phyloP scores from a whole-genome alignment of 2,329 filamentous ascomycete genomes.

The Calonectria pteridis region DNA sequence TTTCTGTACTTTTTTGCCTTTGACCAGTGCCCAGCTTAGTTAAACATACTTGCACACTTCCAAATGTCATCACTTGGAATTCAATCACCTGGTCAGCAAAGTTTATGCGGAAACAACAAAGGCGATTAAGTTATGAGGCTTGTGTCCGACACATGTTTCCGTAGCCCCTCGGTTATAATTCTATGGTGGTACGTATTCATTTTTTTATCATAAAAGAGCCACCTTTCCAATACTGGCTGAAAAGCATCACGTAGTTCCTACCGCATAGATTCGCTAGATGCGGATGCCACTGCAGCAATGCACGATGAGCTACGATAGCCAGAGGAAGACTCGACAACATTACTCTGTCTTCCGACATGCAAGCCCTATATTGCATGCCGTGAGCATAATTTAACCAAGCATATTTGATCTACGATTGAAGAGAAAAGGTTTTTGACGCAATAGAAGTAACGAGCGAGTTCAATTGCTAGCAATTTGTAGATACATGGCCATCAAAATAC shows the following conservation, averaged over 20 bases:
- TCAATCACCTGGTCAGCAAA: too few species aligned
- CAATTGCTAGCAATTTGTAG: background rate
- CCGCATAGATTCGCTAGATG: background rate
- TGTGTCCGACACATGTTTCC: background rate
- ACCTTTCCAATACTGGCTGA: background rate
- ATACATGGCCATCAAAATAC: background rate
- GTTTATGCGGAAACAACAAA: background rate
- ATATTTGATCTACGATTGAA: background rate
- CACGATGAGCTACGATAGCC: background rate
- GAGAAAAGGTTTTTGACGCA: background rate
- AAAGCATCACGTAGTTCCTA: background rate
- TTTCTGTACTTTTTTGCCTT: too few species aligned
- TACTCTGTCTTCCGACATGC: background rate
- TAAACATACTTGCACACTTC: too few species aligned
- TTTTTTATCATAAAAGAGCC: background rate
- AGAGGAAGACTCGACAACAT: too few species aligned
- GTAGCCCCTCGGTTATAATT: background rate
- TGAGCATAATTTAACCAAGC: background rate
- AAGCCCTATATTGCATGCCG: background rate
- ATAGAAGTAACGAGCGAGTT: background rate
- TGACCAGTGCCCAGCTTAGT: too few species aligned
- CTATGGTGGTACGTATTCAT: too few species aligned
- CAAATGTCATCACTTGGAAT: too few species aligned
- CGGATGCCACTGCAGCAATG: background rate
- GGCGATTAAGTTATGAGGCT: background rate